These are phyloP conservation scores for Kazachstania martiniae DNA, from an alignment of 805 yeast species.

Conservation along the genomic window DNA sequence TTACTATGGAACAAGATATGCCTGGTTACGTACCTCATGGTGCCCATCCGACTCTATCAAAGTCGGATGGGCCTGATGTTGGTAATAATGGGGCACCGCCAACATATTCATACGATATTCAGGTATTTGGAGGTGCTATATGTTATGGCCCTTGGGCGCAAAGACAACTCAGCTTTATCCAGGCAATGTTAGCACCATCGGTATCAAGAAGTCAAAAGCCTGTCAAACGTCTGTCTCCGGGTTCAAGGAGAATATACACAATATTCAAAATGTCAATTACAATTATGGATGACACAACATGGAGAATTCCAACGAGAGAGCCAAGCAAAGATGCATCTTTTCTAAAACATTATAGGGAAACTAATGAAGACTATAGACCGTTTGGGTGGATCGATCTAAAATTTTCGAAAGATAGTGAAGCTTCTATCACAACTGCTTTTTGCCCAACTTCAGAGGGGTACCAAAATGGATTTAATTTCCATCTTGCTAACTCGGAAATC, in stretches of 20 bases:
- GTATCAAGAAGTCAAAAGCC: constrained; percentile 47
- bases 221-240: constrained; percentile 33
- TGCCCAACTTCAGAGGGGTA: constrained; percentile 48
- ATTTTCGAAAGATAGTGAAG: constrained; percentile 40
- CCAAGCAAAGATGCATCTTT: constrained; percentile 58
- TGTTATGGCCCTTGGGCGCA: constrained; percentile 97
- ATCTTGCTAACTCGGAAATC: constrained; percentile 47
- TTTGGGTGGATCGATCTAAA: constrained; percentile 90
- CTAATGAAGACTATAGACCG: constrained; percentile 40
- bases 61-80: constrained; percentile 39
- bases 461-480: constrained; percentile 36
- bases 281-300: constrained; percentile 51
- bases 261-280: constrained; percentile 45
- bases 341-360: constrained; percentile 23
- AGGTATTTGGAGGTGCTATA: constrained; percentile 48
- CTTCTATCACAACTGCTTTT: constrained; percentile 38
- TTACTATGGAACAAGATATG: constrained; percentile 57
- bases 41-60: constrained; percentile 21
- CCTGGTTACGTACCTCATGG: constrained; percentile 52
- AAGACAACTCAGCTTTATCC: constrained; percentile 61
- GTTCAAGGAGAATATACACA: constrained; percentile 43
- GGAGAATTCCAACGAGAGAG: constrained; percentile 79
- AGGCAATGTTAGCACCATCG: constrained; percentile 56
- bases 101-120: constrained; percentile 48
- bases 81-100: constrained; percentile 54